Conservation (phyloP, 148 eudicot species). For the Polygonum maritimum region DNA sequence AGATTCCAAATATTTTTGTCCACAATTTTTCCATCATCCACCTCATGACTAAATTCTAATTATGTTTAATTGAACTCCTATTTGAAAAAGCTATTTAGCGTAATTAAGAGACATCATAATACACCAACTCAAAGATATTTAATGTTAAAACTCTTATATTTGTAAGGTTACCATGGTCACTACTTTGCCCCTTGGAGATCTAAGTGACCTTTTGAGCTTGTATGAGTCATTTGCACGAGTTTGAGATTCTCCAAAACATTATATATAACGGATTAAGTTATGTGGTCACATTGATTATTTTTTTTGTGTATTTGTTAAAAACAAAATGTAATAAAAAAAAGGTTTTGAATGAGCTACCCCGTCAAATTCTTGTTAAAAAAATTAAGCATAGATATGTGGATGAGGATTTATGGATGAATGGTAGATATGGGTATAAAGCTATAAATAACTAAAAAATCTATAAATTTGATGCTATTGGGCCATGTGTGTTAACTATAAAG, state of each 20-base stretch:
- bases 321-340: neutral
- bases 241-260: neutral
- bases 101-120: neutral
- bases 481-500: neutral
- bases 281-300: neutral
- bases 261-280: neutral
- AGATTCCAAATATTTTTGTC: neutral
- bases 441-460: neutral
- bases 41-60: neutral
- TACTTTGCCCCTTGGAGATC: constrained; percentile 3
- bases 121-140: constrained; percentile 1
- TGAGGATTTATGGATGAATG: constrained; percentile 1
- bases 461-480: neutral
- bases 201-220: neutral
- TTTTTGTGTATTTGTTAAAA: neutral
- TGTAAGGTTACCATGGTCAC: neutral
- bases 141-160: neutral
- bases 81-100: neutral
- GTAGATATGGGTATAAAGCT: neutral
- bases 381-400: neutral
- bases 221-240: neutral
- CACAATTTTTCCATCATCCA: neutral
- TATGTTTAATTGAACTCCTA: neutral
- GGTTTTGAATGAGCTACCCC: neutral
- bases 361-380: neutral